Base-by-base conservation (phyloP, 495 filamentous ascomycete genomes). In the Daldinia grandis region DNA sequence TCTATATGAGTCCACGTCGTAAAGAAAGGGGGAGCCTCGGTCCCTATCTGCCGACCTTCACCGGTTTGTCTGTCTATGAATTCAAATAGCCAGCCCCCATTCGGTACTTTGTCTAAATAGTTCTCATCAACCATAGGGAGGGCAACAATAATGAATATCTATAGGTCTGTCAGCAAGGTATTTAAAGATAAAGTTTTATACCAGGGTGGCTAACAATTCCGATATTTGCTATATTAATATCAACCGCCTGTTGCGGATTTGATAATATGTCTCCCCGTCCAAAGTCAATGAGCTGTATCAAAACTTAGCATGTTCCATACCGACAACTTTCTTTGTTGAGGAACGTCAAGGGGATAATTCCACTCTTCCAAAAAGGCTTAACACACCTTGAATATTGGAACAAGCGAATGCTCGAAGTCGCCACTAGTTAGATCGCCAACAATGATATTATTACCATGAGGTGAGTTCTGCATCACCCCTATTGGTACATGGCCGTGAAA, bases 261-360 rank as follows among this genome's bases (percentile, higher is more conserved):
- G 15, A 5, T 6, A 54, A n/a, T 24, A 12, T 21, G 0, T 33
- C 53, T 33, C 69, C 72, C 3, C 69, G 64, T 5, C 69, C 72
- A 38, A 74, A 74, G 21, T 74, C 72, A 37, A 74, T 74, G 15
- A 74, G 40, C 72, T 74, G 30, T 27, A 38, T 4, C 10, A 17
- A 40, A n/a, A 17, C 4, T 40, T 40, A 40, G 38, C 38, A 40
- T 17, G 1, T 40, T 40, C 17, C 15, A 40, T 4, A n/a, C n/a
- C 2, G 1, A 15, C 2, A 40, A 3, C 5, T 40, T 40, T 40
- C 15, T 40, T 40, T 8, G 6, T 40, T 8, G n/a, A 8, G 38
- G 38, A 17, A 40, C 8, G 9, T 5, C 15, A 17, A 15, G n/a
- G 5, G 38, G 0, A 40, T 17, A 40, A 40, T 17, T 17, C 2